Conservation (phyloP, 2,329 filamentous ascomycete species). For the Epicoccum nigrum region DNA sequence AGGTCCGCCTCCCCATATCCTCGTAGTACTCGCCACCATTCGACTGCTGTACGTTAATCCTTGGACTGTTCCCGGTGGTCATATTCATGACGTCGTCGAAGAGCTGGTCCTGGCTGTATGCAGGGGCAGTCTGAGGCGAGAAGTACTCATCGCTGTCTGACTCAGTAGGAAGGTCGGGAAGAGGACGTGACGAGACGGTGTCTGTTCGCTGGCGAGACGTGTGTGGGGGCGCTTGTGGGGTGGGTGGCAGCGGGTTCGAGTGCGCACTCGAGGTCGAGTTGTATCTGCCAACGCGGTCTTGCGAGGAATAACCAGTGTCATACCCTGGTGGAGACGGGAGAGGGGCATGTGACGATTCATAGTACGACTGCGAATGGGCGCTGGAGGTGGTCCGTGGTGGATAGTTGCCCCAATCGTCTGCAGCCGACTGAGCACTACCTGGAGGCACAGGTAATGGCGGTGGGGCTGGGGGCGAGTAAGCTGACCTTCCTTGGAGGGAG, state of each 20-base stretch:
- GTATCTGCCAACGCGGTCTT: constrained; percentile 40
- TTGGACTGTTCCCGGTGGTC: constrained; percentile 37
- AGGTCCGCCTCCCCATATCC: constrained; percentile 26
- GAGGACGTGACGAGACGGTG: constrained; percentile 62
- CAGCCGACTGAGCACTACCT: constrained; percentile 38
- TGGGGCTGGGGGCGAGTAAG: constrained; percentile 46
- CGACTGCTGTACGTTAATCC: constrained; percentile 40
- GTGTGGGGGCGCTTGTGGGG: constrained; percentile 59
- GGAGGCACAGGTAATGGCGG: constrained; percentile 46
- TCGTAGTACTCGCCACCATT: constrained; percentile 42
- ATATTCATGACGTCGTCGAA: constrained; percentile 64
- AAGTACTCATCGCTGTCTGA: constrained; percentile 52
- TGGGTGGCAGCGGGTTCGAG: constrained; percentile 51
- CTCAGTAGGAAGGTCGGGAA: constrained; percentile 65
- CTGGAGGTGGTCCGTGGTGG: constrained; percentile 37
- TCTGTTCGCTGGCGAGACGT: constrained; percentile 57
- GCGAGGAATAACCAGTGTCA: constrained; percentile 36
- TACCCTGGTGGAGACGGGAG: constrained; percentile 44
- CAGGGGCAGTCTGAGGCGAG: constrained; percentile 39
- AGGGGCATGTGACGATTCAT: constrained; percentile 40
- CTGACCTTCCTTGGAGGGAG: constrained; percentile 40
- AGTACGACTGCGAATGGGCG: constrained; percentile 39
- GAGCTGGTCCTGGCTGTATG: constrained; percentile 60
- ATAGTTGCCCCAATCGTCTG: constrained; percentile 45
- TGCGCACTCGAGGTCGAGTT: constrained; percentile 39